Evolutionary conservation across 768 basidiomycete genomes (phyloP).

Genomic region (Guyanaporus albipodus): DNA sequence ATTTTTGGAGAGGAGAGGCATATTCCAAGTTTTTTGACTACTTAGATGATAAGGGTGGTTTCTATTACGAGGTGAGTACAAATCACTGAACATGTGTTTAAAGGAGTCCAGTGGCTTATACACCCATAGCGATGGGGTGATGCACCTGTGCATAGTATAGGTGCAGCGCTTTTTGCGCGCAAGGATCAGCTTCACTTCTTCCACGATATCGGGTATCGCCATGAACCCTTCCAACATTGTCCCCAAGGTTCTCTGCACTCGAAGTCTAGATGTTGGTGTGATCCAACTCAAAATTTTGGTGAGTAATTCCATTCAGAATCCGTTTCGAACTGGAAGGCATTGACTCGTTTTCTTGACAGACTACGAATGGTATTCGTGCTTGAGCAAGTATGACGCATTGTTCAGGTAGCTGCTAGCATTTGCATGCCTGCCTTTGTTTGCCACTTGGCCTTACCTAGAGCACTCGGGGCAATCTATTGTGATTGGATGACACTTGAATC

Average conservation of each 20-base stretch:
- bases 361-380: conserved; percentile 85
- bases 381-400: conserved; percentile 68
- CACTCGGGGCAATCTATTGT: background rate
- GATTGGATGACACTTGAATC: too few species aligned
- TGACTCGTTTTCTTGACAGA: conserved; percentile 39
- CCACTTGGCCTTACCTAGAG: background rate
- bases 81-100: background rate
- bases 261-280: conserved; percentile 66
- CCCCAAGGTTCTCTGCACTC: conserved; percentile 53
- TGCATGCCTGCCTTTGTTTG: conserved; percentile 1
- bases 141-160: conserved; percentile 84
- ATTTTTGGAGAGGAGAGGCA: conserved; percentile 82
- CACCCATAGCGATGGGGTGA: conserved; percentile 69
- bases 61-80: conserved; percentile 77
- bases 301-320: conserved; percentile 14
- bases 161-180: conserved; percentile 68
- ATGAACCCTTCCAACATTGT: conserved; percentile 79
- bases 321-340: background rate
- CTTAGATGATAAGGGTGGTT: conserved; percentile 79
- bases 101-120: too few species aligned
- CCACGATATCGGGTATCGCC: conserved; percentile 79
- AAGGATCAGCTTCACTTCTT: conserved; percentile 82
- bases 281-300: conserved; percentile 70
- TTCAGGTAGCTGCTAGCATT: conserved; percentile 34
- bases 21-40: conserved; percentile 82